phyloP scores from a whole-genome alignment of 116 monocot genomes.

The Cymodocea nodosa region DNA sequence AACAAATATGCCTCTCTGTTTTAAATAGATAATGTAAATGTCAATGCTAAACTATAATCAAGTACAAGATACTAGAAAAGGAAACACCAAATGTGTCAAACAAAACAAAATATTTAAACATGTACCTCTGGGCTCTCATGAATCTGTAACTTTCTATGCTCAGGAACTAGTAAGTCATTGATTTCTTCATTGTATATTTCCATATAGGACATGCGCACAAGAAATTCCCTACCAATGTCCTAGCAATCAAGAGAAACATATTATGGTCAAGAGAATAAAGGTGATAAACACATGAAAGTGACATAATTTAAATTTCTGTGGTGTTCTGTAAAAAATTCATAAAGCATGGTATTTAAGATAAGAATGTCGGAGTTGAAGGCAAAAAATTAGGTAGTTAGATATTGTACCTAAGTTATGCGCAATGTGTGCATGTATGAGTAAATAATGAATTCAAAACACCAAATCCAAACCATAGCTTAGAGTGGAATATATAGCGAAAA shows the following conservation, averaged over 20 bases:
- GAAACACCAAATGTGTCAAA: background rate
- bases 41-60: background rate
- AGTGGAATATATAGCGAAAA: too few relatives aligned
- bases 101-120: slow-evolving; percentile 8
- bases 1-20: slow-evolving; percentile 93
- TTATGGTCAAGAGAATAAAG: background rate
- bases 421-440: too few relatives aligned
- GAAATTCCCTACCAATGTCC: slow-evolving; percentile 68
- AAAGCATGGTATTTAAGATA: too few relatives aligned
- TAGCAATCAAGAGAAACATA: slow-evolving; percentile 15
- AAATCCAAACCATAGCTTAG: too few relatives aligned
- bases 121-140: slow-evolving; percentile 88
- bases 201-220: slow-evolving; percentile 94
- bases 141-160: slow-evolving; percentile 84
- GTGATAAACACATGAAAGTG: too few relatives aligned
- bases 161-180: slow-evolving; percentile 91
- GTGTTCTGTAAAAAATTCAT: background rate
- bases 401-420: too few relatives aligned
- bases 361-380: too few relatives aligned
- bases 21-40: slow-evolving; percentile 1
- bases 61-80: background rate
- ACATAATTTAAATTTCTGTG: background rate
- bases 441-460: too few relatives aligned
- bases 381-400: too few relatives aligned
- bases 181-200: slow-evolving; percentile 99